Conservation (phyloP, 257 asterid genomes). For the Primulina tabacum region DNA sequence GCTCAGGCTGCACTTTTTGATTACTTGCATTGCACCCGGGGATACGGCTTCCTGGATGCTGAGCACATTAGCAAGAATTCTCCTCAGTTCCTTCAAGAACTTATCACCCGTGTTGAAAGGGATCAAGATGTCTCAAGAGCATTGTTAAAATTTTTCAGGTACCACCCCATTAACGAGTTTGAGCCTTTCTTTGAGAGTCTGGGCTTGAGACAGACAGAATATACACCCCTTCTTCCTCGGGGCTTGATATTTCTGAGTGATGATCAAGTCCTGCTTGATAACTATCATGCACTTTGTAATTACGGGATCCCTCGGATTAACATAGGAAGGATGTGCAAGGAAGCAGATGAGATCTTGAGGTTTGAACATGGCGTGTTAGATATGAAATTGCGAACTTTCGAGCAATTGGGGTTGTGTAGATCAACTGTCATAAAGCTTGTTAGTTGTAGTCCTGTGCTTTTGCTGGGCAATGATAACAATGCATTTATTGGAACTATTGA, state of each 20-base stretch:
- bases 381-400: conserved; percentile 56
- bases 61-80: conserved; percentile 88
- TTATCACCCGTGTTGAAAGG: conserved; percentile 46
- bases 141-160: conserved; percentile 58
- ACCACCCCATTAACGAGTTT: conserved; percentile 82
- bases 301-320: conserved; percentile 73
- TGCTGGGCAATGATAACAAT: conserved; percentile 49
- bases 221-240: conserved; percentile 54
- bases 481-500: conserved; percentile 52
- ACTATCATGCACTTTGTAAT: conserved; percentile 60
- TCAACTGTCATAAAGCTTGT: conserved; percentile 61
- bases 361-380: conserved; percentile 45
- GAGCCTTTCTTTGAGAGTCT: conserved; percentile 91
- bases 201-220: conserved; percentile 61
- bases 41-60: conserved; percentile 64
- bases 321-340: conserved; percentile 74
- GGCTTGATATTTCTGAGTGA: conserved; percentile 62
- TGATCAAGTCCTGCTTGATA: conserved; percentile 58
- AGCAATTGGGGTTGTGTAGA: conserved; percentile 58
- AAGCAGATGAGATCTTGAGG: conserved; percentile 54
- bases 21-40: conserved; percentile 80
- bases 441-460: conserved; percentile 58
- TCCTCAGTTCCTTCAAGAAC: conserved; percentile 52
- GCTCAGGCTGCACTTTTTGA: conserved; percentile 81
- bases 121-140: conserved; percentile 61